Percentiles rank a stretch among this genome's conserved stretches.
These are phyloP conservation scores for Pichia sp. DNA, from an alignment of 1,139 yeast genomes.

Conservation along the genomic window DNA sequence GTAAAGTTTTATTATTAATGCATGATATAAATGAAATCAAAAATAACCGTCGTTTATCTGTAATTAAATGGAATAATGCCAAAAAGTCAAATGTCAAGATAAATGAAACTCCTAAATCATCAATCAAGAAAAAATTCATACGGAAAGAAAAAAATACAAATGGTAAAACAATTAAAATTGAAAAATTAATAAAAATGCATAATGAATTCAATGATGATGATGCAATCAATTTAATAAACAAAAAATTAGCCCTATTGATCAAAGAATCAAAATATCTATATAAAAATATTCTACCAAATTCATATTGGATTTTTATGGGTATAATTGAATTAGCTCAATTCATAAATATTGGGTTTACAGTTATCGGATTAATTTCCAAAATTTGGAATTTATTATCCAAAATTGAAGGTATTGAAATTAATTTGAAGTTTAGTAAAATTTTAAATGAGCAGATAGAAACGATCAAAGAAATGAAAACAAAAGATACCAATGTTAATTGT, in stretches of 20 bases:
- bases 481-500: slow-evolving; percentile 5
- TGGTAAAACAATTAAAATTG: neutral
- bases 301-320: slow-evolving; percentile 59
- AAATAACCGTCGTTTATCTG: slow-evolving; percentile 8
- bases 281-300: slow-evolving; percentile 38
- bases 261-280: slow-evolving; percentile 34
- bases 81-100: slow-evolving; percentile 5
- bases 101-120: slow-evolving; percentile 5
- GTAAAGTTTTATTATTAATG: slow-evolving; percentile 33
- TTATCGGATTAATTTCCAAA: slow-evolving; percentile 53
- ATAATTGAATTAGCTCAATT: slow-evolving; percentile 75
- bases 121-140: neutral
- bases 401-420: slow-evolving; percentile 1
- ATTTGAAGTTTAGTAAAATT: slow-evolving; percentile 18
- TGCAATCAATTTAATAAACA: slow-evolving; percentile 12
- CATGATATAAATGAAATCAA: slow-evolving; percentile 22
- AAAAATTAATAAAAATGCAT: slow-evolving; percentile 1
- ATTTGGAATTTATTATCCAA: slow-evolving; percentile 34
- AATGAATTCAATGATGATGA: slow-evolving; percentile 11
- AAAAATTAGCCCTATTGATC: slow-evolving; percentile 14
- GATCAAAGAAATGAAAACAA: slow-evolving; percentile 7
- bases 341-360: slow-evolving; percentile 62
- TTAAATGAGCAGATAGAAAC: neutral
- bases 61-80: slow-evolving; percentile 6
- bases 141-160: slow-evolving; percentile 5